Evolutionary conservation across 805 yeast genomes (phyloP), one percentile per base, ranked within the genome.

Genomic region (Jamesozyma jinghongensis): DNA sequence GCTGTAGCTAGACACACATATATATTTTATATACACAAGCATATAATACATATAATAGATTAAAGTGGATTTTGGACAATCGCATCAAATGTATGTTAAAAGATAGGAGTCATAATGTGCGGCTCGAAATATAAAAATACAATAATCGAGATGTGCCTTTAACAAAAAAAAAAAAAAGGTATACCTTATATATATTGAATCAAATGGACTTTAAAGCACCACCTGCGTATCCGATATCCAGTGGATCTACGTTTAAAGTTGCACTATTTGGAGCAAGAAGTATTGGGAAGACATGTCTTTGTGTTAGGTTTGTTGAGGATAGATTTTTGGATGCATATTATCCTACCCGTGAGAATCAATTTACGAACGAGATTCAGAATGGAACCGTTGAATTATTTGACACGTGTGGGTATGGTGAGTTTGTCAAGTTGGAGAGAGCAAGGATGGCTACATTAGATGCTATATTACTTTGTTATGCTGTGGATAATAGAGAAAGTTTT

Each of bases 341-440:
- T 61, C 96, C 96, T 25, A 87, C 96, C 5, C 84, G 85, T 46
- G 94, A 85, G 59, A 85, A 84, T 62, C 88, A 83, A 61, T 84
- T 83, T 62, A 71, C 78, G 56, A 85, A 83, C 57, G 69, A 71
- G 28, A 71, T 86, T 54, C 26, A 19, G 18, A 22, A 20, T 14
- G 71, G 69, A 43, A 36, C 38, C 12, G 22, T 88, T 19, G 95
- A 86, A 59, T 83, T 87, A 40, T 67, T 86, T 45, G 97, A 87
- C 56, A 87, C 96, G 0, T 95, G 95, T 1, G 96, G 96, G 6
- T 94, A 85, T 66, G 95, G 86, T 61, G 75, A 85, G 37, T 76
- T 84, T 48, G 73, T 87, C 62, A 83, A 78, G 52, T 85, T 83
- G 60, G 34, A 19, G 14, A 25, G 27, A 31, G 82, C 83, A 51